Evolutionary conservation across 306 rosid genomes (phyloP), one percentile per base, ranked within the genome.

Genomic region (Prunus fruticosa): DNA sequence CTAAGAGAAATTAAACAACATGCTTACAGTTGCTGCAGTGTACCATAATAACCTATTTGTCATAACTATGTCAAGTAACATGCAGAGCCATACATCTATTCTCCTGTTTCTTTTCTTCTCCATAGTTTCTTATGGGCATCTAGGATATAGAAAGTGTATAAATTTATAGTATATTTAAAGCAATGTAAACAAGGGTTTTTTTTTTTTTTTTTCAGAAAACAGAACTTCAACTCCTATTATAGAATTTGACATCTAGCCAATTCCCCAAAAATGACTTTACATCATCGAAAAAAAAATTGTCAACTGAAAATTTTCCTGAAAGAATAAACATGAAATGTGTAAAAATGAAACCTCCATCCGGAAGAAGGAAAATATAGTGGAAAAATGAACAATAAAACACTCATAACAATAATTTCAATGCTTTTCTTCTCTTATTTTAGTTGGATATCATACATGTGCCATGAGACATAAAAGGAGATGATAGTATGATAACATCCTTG

Each of bases 1-100:
- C 63, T 72, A 77, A 77, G 65, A 50, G 75, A 81, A 74, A 66
- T 76, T 76, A 43, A 52, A 70, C 34, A 74, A 61, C 64, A 53
- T 76, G 80, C 53, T 64, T 64, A 52, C 41, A 77, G 81, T 72
- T 69, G 83, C 67, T 77, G 77, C n/a, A 79, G 23, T 76, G 30
- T 69, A 78, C 54, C 57, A 75, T 69, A 47, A 53, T 43, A 76
- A 79, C 66, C 65, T 41, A 62, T 70, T 52, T 85, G 23, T 72
- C 76, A 43, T 58, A 22, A 22, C 20, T n/a, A 71, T 57, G 56
- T 23, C 27, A 72, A 22, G 56, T 41, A 28, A 69, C 18, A 52
- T 53, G 75, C 75, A 54, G 32, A 51, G 34, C 64, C 38, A 56
- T 54, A 27, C 46, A 70, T 50, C 11, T 27, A 69, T 23, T 68